Base-by-base conservation (phyloP, 345 rosid species). In the Citrus inodora region DNA sequence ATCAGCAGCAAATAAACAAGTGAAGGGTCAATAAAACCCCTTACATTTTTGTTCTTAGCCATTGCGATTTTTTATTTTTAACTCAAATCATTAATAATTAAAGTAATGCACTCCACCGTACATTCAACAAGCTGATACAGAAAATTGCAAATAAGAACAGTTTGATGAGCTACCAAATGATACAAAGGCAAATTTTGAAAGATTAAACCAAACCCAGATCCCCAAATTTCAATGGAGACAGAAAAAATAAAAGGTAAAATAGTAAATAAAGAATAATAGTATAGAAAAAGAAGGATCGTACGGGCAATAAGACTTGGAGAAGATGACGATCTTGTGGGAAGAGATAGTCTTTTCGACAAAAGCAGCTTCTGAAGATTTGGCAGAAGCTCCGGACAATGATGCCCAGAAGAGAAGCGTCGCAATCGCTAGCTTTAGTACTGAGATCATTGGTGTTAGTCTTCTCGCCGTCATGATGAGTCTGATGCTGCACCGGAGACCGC, bases 261-360 rank as follows among this genome's bases (percentile, higher is more conserved):
- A 13, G 5, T 46, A 46, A 42, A 46, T 46, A 46, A 46, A 46
- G 51, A 46, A 46, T 46, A 46, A 13, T 46, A 46, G 5, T 46
- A 46, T 13, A 60, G 65, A 24, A n/a, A 25, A 60, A 4, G 30
- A 60, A 25, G 56, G 22, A 16, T 42, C 60, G 17, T 87, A 95
- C 97, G 98, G 97, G 97, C 98, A 95, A 82, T 95, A 95, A 64
- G 98, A 93, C 75, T 95, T 95, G 85, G 98, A 95, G 94, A 95
- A 95, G 86, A 95, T 91, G 88, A 93, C 93, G 88, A 95, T 92
- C 87, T 89, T 82, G 87, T 92, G 95, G 46, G 98, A 84, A 74
- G 93, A 82, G 82, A 95, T 86, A 63, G 98, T 92, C 84, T 90
- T 89, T 84, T 86, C 70, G 74, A 94, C 97, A 81, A 93, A 94